Percentiles rank a stretch among this genome's conserved stretches.
phyloP scores from a whole-genome alignment of 495 filamentous ascomycete genomes.

The Halenospora varia region DNA sequence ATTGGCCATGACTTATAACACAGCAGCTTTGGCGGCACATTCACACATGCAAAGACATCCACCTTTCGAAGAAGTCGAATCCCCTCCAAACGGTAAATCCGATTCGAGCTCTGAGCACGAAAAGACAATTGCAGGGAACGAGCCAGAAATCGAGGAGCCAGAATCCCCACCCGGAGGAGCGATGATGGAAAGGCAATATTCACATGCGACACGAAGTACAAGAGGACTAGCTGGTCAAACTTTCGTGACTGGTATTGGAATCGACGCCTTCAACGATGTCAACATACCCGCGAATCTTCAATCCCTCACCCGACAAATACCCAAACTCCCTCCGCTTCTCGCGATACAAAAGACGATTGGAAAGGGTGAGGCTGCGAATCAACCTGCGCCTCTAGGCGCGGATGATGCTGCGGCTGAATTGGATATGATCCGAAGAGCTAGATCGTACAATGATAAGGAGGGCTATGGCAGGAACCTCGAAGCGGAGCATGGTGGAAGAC shows the following conservation, averaged over 20 bases:
- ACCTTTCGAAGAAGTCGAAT: conserved; percentile 41
- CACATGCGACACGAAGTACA: conserved; percentile 71
- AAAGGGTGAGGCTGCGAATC: conserved; percentile 35
- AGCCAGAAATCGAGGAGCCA: conserved; percentile 30
- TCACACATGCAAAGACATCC: conserved; percentile 45
- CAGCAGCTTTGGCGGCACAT: conserved; percentile 62
- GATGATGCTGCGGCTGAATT: conserved; percentile 59
- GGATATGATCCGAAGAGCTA: conserved; percentile 47
- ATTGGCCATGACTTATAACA: conserved; percentile 68
- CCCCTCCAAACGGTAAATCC: conserved; percentile 33
- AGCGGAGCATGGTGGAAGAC: conserved; percentile 9
- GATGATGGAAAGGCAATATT: conserved; percentile 68
- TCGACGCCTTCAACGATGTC: conserved; percentile 62
- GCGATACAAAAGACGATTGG: conserved; percentile 37
- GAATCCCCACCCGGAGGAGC: conserved; percentile 48
- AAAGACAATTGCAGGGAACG: conserved; percentile 46
- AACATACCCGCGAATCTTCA: conserved; percentile 53
- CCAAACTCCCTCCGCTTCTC: conserved; percentile 59
- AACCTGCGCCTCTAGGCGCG: conserved; percentile 41
- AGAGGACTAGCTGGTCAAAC: conserved; percentile 48
- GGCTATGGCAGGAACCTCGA: conserved; percentile 25
- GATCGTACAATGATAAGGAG: conserved; percentile 38
- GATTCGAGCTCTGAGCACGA: conserved; percentile 40
- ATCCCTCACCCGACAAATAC: conserved; percentile 35
- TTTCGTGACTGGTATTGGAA: conserved; percentile 50